Percentiles rank a stretch among this genome's conserved stretches.
These are phyloP conservation scores for Kernera saxatilis DNA, from an alignment of 345 rosid genomes.

Conservation along the genomic window DNA sequence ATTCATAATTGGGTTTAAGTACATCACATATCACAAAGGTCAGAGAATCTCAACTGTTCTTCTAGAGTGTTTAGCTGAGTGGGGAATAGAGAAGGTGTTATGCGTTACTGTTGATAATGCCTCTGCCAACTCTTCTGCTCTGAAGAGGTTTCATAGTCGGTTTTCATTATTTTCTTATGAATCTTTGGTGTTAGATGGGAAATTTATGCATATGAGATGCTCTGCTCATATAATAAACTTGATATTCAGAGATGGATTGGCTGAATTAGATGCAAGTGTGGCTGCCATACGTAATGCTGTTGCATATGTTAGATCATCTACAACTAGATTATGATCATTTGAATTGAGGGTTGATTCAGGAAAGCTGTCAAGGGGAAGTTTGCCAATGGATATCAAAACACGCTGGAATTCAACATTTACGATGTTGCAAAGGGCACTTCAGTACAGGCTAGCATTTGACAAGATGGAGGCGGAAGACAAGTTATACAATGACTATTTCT, in stretches of 20 bases:
- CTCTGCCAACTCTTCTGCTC: background rate
- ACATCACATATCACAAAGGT: background rate
- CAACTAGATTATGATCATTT: background rate
- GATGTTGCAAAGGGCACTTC: background rate
- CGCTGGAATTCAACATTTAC: background rate
- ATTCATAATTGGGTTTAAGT: background rate
- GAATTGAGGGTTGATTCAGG: background rate
- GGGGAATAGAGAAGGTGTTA: background rate
- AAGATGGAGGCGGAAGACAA: background rate
- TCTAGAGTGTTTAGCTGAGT: background rate
- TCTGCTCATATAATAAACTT: background rate
- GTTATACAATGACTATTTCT: background rate
- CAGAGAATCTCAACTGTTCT: background rate
- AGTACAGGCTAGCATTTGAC: background rate
- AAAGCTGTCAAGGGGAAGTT: background rate
- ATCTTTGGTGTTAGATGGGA: background rate
- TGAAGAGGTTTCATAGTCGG: background rate
- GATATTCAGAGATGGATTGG: background rate
- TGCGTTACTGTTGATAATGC: background rate
- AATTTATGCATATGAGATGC: background rate
- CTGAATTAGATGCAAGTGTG: background rate
- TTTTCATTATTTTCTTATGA: background rate
- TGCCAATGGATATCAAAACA: background rate
- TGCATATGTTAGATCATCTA: background rate
- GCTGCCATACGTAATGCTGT: background rate